Evolutionary conservation across 352 stramenopile genomes (phyloP).

Genomic region (Aphanomyces astaci): DNA sequence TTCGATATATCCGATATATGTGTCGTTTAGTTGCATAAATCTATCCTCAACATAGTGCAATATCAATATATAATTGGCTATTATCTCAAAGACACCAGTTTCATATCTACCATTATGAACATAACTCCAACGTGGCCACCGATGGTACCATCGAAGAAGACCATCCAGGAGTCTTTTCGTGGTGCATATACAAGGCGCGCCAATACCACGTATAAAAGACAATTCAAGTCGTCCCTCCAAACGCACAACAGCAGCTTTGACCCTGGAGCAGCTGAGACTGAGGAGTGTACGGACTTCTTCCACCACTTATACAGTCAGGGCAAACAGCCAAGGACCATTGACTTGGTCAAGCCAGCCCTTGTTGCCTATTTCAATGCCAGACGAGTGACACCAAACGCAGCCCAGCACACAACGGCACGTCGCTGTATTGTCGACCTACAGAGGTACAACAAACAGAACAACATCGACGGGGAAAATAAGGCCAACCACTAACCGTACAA

Average conservation of each 20-base stretch:
- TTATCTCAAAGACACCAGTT: background rate
- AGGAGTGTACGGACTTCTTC: background rate
- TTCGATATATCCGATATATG: background rate
- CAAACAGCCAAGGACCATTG: background rate
- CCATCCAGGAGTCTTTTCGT: background rate
- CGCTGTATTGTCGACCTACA: background rate
- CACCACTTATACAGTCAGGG: background rate
- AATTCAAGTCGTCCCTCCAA: background rate
- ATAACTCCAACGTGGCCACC: background rate
- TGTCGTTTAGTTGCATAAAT: background rate
- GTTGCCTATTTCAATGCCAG: background rate
- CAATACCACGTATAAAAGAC: background rate
- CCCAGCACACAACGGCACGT: background rate
- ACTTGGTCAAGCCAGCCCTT: background rate
- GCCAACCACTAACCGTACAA: background rate
- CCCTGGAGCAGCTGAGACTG: background rate
- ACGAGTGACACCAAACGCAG: background rate
- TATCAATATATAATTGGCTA: background rate
- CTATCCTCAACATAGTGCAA: background rate
- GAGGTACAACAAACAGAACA: background rate
- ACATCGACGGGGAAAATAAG: background rate
- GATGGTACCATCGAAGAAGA: background rate
- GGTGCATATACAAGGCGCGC: background rate
- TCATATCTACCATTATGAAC: background rate
- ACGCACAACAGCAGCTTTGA: constrained; percentile 12